A percentile compares a stretch with the other conserved stretches of the same genome.
Conservation (phyloP, 164 flowering plant species). For the Dillenia turbinata region DNA sequence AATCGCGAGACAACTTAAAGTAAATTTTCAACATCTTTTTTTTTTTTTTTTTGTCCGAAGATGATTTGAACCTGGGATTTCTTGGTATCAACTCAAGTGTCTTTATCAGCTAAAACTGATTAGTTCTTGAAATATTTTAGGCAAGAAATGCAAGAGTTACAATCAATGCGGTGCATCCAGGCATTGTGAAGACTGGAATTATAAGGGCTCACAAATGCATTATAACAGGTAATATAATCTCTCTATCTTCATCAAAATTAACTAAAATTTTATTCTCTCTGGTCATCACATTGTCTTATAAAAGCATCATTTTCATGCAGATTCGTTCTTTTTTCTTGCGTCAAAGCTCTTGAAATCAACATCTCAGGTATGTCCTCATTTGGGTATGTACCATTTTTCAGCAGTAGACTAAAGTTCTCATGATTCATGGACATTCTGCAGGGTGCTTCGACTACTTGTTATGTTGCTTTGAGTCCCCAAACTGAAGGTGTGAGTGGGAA, state of each 20-base stretch:
- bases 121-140: conserved; percentile 26
- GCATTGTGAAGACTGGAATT: conserved; percentile 92
- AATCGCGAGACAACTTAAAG: conserved; percentile 73
- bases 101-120: not conserved
- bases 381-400: too few species aligned
- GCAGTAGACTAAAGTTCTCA: not conserved
- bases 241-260: not conserved
- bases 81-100: too few species aligned
- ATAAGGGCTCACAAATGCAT: conserved; percentile 78
- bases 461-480: conserved; percentile 61
- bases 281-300: not conserved
- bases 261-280: not conserved
- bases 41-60: not conserved
- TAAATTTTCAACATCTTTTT: conserved; percentile 14
- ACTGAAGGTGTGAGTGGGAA: conserved; percentile 69
- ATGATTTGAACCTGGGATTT: too few species aligned
- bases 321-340: conserved; percentile 77
- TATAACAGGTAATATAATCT: conserved; percentile 54
- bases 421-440: conserved; percentile 17
- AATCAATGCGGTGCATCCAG: conserved; percentile 95
- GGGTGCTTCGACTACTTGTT: conserved; percentile 95
- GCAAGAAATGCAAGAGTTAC: conserved; percentile 79
- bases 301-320: conserved; percentile 33
- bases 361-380: conserved; percentile 57
- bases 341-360: conserved; percentile 77